These are phyloP conservation scores for Carex parvula DNA, from an alignment of 176 grass and related monocot genomes.

Conservation along the genomic window DNA sequence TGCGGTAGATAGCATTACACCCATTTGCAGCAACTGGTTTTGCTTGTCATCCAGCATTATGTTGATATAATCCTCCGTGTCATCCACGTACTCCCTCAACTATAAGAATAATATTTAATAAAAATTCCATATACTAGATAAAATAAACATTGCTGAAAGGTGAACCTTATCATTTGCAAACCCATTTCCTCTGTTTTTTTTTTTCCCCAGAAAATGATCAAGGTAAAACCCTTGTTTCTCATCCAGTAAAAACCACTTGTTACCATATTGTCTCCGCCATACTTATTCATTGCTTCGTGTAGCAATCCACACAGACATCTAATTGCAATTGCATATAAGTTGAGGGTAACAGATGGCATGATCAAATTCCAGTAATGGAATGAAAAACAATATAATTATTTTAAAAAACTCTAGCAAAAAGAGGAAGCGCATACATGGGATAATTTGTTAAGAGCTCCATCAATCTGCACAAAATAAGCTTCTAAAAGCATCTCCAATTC, in stretches of 20 bases:
- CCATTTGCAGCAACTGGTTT: constrained; percentile 82
- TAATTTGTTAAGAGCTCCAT: constrained; percentile 84
- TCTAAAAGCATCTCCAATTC: constrained; percentile 92
- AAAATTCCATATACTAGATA: neutral
- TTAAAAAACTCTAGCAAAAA: neutral
- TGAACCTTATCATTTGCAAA: neutral
- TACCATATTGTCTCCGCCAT: neutral
- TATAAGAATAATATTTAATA: constrained; percentile 23
- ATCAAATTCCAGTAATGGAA: neutral
- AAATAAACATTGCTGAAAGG: neutral
- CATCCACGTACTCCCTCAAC: constrained; percentile 78
- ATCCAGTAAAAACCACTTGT: neutral
- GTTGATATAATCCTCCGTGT: constrained; percentile 79
- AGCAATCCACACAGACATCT: neutral
- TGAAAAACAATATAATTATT: neutral
- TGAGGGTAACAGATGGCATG: neutral
- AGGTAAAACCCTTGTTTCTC: neutral
- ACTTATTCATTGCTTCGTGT: neutral
- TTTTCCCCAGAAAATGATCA: neutral
- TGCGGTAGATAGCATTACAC: constrained; percentile 66
- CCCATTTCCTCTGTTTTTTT: neutral
- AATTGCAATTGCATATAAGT: neutral
- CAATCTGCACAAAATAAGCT: constrained; percentile 92
- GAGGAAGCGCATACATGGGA: constrained; percentile 53
- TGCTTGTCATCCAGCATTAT: constrained; percentile 90